These are phyloP conservation scores for Pueraria montana DNA, from an alignment of 306 rosid genomes.

Conservation along the genomic window DNA sequence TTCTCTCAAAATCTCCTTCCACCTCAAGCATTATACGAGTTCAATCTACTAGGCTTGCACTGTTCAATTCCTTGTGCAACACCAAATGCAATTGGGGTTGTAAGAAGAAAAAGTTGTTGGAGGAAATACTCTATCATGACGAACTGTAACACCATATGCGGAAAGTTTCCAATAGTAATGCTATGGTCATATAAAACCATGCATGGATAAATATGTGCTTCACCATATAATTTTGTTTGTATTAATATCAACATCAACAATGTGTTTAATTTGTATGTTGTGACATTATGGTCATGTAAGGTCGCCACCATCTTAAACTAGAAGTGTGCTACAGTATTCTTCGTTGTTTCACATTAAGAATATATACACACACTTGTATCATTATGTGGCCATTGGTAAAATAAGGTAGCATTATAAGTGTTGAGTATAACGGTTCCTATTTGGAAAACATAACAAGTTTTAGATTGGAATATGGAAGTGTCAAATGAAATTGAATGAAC, in stretches of 20 bases:
- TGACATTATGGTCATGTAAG: slow-evolving; percentile 7
- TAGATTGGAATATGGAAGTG: background rate
- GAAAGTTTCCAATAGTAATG: slow-evolving; percentile 21
- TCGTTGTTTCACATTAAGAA: background rate
- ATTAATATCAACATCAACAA: slow-evolving; percentile 21
- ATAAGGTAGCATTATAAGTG: background rate
- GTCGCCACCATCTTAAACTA: slow-evolving; percentile 8
- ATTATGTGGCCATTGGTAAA: too few relatives aligned
- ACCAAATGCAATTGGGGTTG: slow-evolving; percentile 86
- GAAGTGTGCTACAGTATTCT: background rate
- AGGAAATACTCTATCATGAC: slow-evolving; percentile 50
- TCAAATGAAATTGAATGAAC: slow-evolving; percentile 22
- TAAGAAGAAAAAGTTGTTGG: slow-evolving; percentile 61
- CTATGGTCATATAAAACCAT: slow-evolving; percentile 30
- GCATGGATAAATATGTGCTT: slow-evolving; percentile 25
- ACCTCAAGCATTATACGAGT: slow-evolving; percentile 66
- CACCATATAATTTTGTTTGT: slow-evolving; percentile 17
- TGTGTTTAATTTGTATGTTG: slow-evolving; percentile 8
- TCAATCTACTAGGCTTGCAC: slow-evolving; percentile 70
- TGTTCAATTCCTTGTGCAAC: slow-evolving; percentile 74
- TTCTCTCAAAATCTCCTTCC: slow-evolving; percentile 73
- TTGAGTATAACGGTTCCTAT: background rate
- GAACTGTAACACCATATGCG: slow-evolving; percentile 49
- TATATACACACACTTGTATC: background rate
- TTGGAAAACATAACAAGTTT: background rate